Evolutionary conservation across 2,329 filamentous ascomycete species (phyloP), one percentile per base, ranked within the genome.

Genomic region (Phaeosphaeria sp.): DNA sequence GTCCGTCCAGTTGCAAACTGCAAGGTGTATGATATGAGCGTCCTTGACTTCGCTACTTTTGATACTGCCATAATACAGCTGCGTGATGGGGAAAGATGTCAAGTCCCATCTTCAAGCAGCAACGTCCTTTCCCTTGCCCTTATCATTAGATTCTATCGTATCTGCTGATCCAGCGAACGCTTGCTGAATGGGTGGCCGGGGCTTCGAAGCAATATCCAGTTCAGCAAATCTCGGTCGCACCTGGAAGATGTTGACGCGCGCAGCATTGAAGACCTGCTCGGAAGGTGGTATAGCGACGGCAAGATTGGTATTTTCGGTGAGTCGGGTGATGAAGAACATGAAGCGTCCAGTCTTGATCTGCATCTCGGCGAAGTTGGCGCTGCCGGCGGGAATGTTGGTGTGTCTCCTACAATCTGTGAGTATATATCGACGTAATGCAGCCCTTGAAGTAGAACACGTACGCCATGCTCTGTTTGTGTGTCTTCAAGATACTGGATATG

Each of bases 241-340:
- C 57, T 96, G 89, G 77, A 92, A 89, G 64, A 94, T 95, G 74
- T 97, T 97, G 64, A 97, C 83, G 76, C 95, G 88, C 13, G 93
- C 93, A 52, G 91, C 88, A 69, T 98, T 97, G 81, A 96, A 96
- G 6, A 91, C 86, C 20, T 92, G 91, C 77, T 98, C 94, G 22
- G 93, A 93, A 0, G 94, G 93, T 0, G 95, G 93, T 64, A 97
- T 87, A 36, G 96, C 89, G 8, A 96, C 92, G 72, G 96, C 92
- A 59, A 99, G 89, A 73, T 98, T 98, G 2, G 95, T 99, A 78
- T 99, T 99, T 52, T 95, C 96, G 2, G 95, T 99, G 66, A 99
- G 93, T 66, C 96, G 92, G 63, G 93, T 91, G 63, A 97, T 92
- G 75, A 98, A 97, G 77, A 97, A 89, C 79, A 92, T 96, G 81